Percentiles rank a stretch among this genome's conserved stretches.
Evolutionary conservation across 371 early-diverging fungal species (phyloP).

Genomic region (Haplosporangium sp.): DNA sequence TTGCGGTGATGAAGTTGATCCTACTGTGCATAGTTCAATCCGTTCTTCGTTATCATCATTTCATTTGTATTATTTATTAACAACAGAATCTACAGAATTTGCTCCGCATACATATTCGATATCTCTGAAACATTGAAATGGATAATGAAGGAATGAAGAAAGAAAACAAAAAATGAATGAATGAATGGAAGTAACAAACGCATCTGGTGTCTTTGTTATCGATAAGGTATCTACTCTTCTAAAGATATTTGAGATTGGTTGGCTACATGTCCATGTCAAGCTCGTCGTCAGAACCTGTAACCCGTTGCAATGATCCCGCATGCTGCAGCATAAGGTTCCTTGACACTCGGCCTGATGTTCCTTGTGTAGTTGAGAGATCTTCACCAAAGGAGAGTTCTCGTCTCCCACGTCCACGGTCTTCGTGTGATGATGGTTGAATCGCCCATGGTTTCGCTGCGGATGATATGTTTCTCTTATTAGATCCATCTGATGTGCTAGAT

Average conservation of each 20-base stretch:
- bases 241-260: neutral
- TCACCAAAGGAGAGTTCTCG: neutral
- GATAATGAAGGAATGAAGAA: neutral
- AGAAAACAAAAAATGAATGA: neutral
- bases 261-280: constrained; percentile 3
- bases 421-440: too few species aligned
- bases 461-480: neutral
- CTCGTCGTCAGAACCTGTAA: constrained; percentile 6
- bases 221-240: too few species aligned
- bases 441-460: too few species aligned
- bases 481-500: neutral
- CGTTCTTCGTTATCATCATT: neutral
- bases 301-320: constrained; percentile 1
- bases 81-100: neutral
- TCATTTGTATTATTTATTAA: neutral
- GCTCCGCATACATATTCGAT: too few species aligned
- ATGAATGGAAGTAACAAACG: neutral
- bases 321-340: constrained; percentile 5
- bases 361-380: too few species aligned
- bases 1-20: constrained; percentile 14
- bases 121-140: neutral
- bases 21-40: neutral
- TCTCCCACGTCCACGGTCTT: too few species aligned
- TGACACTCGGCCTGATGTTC: neutral
- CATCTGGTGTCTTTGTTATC: neutral